Base-by-base conservation (phyloP, 2,329 filamentous ascomycete genomes). In the Pseudogymnoascus sp. region DNA sequence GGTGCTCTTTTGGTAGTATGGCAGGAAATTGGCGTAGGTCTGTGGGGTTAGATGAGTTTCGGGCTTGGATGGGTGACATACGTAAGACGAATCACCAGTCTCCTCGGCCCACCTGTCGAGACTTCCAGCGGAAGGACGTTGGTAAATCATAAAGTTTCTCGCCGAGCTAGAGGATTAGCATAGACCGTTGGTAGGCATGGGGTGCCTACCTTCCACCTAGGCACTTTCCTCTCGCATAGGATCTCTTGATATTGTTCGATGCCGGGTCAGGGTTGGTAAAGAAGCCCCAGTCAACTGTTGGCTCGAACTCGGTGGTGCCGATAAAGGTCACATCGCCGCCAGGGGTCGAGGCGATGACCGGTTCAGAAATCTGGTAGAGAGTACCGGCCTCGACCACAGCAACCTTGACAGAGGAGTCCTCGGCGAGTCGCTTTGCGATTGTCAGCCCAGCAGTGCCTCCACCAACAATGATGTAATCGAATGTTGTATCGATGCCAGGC, bases 1-100 rank as follows among this genome's bases (percentile, higher is more conserved):
- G 18, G 69, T 58, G 57, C 68, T 70, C 59, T 70, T 74, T 63
- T 71, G 60, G 61, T 70, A 75, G 62, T 67, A 72, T 3, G 70
- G 69, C n/a, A 73, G 61, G n/a, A 74, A 58, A 6, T 67, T 68
- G 20, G 71, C 68, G 38, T 68, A 72, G 2, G 39, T 65, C 60
- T 9, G n/a, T 62, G 65, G 3, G 69, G 41, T 39, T 18, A 20
- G 37, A n/a, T n/a, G n/a, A n/a, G n/a, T n/a, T n/a, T n/a, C n/a
- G n/a, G n/a, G n/a, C n/a, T n/a, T n/a, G n/a, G n/a, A n/a, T n/a
- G n/a, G n/a, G n/a, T n/a, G n/a, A n/a, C n/a, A n/a, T n/a, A n/a
- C n/a, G n/a, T n/a, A n/a, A 39, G n/a, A 39, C 16, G 7, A 18
- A 18, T 57, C 43, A 14, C 35, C 43, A 2, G 54, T 47, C n/a